Evolutionary conservation across 2,329 filamentous ascomycete genomes (phyloP).

Genomic region (Helotiales sp.): DNA sequence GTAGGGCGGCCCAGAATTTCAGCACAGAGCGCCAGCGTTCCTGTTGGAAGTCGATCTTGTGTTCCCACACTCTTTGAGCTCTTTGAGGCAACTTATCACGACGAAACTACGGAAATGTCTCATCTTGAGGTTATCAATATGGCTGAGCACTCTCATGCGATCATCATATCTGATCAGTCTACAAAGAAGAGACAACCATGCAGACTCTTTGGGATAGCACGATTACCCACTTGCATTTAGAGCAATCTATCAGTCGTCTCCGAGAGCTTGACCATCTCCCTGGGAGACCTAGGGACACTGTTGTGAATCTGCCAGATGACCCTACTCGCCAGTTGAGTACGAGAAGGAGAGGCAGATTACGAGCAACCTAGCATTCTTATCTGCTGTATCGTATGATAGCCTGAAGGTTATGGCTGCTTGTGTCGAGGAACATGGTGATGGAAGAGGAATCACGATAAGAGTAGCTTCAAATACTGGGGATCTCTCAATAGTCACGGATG

Average conservation of each 20-base stretch:
- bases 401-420: constrained; percentile 20
- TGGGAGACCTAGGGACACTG: not conserved
- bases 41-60: no score
- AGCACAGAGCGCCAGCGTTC: no score
- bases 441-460: constrained; percentile 6
- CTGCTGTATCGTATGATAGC: constrained; percentile 20
- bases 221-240: constrained; percentile 3
- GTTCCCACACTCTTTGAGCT: no score
- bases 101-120: no score
- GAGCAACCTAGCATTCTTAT: constrained; percentile 29
- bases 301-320: not conserved
- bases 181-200: constrained; percentile 6
- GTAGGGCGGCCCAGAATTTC: no score
- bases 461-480: not conserved
- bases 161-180: no score
- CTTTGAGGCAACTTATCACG: no score
- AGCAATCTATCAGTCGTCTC: constrained; percentile 1
- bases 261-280: not conserved
- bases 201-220: constrained; percentile 8
- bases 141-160: no score
- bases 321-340: constrained; percentile 9
- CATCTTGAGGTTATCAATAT: no score
- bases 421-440: constrained; percentile 10
- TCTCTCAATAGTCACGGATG: constrained; percentile 1
- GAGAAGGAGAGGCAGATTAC: constrained; percentile 27